Percentiles rank a stretch among this genome's conserved stretches.
phyloP scores from a whole-genome alignment of 352 stramenopile species.

The Phytopythium oedochilum region DNA sequence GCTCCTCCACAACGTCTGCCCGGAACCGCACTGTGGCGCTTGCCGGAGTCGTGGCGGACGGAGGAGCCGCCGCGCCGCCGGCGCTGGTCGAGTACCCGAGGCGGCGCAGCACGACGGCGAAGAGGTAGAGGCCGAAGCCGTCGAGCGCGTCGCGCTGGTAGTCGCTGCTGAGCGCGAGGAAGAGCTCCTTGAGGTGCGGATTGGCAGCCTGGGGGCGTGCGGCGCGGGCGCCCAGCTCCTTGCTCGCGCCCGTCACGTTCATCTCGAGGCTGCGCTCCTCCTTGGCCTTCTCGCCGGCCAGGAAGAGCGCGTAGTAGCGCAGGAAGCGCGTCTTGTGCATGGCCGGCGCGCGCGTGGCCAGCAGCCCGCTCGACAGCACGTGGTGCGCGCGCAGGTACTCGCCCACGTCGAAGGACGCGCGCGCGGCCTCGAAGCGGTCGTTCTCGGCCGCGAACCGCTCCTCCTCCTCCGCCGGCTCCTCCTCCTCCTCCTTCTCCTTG shows the following conservation, averaged over 20 bases:
- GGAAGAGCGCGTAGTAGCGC: conserved; percentile 68
- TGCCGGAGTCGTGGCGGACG: conserved; percentile 26
- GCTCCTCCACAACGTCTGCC: conserved; percentile 29
- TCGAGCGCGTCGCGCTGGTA: conserved; percentile 59
- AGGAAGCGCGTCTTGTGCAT: conserved; percentile 60
- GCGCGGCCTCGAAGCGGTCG: conserved; percentile 59
- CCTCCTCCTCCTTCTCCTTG: background rate
- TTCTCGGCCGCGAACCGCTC: conserved; percentile 14
- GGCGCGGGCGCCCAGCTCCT: conserved; percentile 30
- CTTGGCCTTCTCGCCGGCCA: conserved; percentile 80
- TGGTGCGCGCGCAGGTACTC: conserved; percentile 78
- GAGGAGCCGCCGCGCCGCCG: conserved; percentile 23
- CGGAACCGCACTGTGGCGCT: conserved; percentile 28
- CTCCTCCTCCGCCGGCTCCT: conserved; percentile 6
- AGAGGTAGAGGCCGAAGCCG: conserved; percentile 77
- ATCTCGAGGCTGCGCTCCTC: conserved; percentile 76
- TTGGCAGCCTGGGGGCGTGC: conserved; percentile 46
- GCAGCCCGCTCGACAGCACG: conserved; percentile 20
- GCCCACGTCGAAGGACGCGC: conserved; percentile 58
- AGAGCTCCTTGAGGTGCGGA: conserved; percentile 70
- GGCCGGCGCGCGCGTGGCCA: conserved; percentile 1
- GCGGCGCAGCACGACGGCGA: conserved; percentile 64
- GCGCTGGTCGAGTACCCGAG: conserved; percentile 60
- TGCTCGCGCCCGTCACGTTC: conserved; percentile 47
- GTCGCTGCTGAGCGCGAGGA: conserved; percentile 37